Evolutionary conservation across 2,329 filamentous ascomycete genomes (phyloP), one percentile per base, ranked within the genome.

Genomic region (Leptoxyphium fumago): DNA sequence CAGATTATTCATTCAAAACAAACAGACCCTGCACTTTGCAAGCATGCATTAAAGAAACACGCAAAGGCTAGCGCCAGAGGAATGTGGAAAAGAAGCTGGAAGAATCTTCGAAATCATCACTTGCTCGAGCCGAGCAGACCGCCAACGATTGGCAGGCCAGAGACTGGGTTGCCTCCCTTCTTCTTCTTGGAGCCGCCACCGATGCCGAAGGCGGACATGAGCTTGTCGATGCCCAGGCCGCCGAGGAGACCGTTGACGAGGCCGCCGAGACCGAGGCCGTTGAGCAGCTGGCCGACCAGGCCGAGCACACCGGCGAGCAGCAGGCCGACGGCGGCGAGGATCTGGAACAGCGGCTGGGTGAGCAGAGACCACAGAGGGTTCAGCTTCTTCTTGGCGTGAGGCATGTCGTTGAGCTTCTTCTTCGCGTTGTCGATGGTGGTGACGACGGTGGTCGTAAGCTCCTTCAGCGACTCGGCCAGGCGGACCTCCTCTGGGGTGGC

Each of bases 351-450:
- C 10, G 88, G 88, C 71, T 94, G 85, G 30, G 78, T 78, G 52
- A 91, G 69, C 41, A 94, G 70, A 28, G 71, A 78, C 86, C 87
- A 94, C 28, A 95, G 77, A 10, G 88, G 87, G 68, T 89, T 94
- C 48, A 94, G 74, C 70, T 89, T 80, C 73, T 94, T 89, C 80
- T 94, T 93, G 38, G 86, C 88, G 53, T 93, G 83, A 5, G 88
- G 87, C 84, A 94, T 91, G 58, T 84, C 83, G 57, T 83, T 78
- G 48, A 94, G 83, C 70, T 84, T 84, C 69, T 82, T 84, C 77
- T 88, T 91, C 21, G 84, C 83, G 50, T 82, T 80, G 58, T 95
- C 87, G 53, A 95, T 89, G 18, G 81, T 85, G 55, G 80, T 78
- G 40, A 83, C 80, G 17, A 95, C 83, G 21, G 77, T 80, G 15